Percentiles rank a stretch among this genome's conserved stretches.
Evolutionary conservation across 768 basidiomycete species (phyloP).

Genomic region (Boletus rex-veris): DNA sequence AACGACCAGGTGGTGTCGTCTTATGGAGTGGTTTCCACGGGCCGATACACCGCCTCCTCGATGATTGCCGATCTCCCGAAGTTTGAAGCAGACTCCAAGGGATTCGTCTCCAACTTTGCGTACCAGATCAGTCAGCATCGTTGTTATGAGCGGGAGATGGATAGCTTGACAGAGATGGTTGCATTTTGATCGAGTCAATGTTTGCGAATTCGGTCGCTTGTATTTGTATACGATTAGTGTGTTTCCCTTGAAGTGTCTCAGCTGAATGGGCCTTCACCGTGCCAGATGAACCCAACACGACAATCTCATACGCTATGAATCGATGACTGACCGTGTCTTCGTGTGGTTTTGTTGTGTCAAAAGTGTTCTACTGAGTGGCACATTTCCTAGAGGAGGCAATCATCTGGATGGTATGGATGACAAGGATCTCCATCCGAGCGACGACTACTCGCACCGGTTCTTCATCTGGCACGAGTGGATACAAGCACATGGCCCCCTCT

Average conservation of each 20-base stretch:
- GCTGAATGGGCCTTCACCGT: too few species aligned
- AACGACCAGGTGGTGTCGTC: conserved; percentile 45
- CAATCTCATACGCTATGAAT: too few species aligned
- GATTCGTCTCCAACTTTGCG: conserved; percentile 56
- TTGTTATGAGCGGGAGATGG: conserved; percentile 59
- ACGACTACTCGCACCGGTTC: conserved; percentile 78
- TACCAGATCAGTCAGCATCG: conserved; percentile 65
- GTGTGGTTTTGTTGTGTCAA: too few species aligned
- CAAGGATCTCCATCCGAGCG: conserved; percentile 69
- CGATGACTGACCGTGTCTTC: too few species aligned
- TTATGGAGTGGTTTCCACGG: conserved; percentile 62
- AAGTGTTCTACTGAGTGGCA: too few species aligned
- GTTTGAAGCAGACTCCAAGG: conserved; percentile 45
- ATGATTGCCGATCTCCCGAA: conserved; percentile 38
- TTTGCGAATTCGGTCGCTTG: background rate
- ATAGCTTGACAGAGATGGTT: conserved; percentile 50
- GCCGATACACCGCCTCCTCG: conserved; percentile 44
- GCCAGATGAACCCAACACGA: too few species aligned
- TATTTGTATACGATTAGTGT: conserved; percentile 12
- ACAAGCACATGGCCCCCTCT: conserved; percentile 78
- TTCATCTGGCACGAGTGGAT: conserved; percentile 94
- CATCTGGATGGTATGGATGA: conserved; percentile 38
- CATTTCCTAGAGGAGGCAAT: too few species aligned
- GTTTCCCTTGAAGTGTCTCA: too few species aligned
- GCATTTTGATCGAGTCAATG: conserved; percentile 37